Base-by-base conservation (phyloP, 441 rosid species). In the Daphne laureola region DNA sequence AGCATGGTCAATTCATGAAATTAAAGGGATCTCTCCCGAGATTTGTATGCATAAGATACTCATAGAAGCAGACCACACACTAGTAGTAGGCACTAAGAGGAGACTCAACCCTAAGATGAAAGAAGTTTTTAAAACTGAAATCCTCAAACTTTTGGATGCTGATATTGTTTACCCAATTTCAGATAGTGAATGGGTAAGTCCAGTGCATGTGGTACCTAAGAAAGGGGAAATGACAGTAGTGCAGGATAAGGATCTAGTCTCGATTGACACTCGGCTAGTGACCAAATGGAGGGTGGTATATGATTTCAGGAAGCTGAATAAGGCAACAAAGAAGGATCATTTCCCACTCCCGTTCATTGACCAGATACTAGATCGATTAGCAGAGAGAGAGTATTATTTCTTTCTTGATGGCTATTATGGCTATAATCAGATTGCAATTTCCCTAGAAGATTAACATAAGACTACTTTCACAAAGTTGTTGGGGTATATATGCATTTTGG, bases 401-500 rank as follows among this genome's bases (percentile, higher is more conserved):
- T 47, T 47, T 26, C 4, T 47, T 0, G 12, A 47, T 47, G 51
- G 51, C 0, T 47, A 47, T 9, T 47, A 14, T 0, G n/a, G 51
- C 0, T 21, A 18, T 12, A 47, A 47, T 11, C 35, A 47, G 2
- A 21, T 47, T 8, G 12, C 27, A 0, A 47, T 47, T 2, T 31
- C 25, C 4, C 2, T 5, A 2, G 4, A 43, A 4, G 58, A 61
- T 26, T 46, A 46, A 35, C 36, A 53, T 11, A 61, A 52, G 18
- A 44, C 38, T 0, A 25, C 26, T 0, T 63, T 55, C 14, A 42
- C 27, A 4, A 4, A 55, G 44, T 35, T 55, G 27, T 0, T 63
- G 43, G 25, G 43, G 48, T 3, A 63, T 45, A 0, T 62, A 35
- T 25, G 53, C 67, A 1, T 47, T 18, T 47, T 7, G 25, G 15